Conservation (phyloP, 768 basidiomycete species). For the Botryobasidium botryosum region DNA sequence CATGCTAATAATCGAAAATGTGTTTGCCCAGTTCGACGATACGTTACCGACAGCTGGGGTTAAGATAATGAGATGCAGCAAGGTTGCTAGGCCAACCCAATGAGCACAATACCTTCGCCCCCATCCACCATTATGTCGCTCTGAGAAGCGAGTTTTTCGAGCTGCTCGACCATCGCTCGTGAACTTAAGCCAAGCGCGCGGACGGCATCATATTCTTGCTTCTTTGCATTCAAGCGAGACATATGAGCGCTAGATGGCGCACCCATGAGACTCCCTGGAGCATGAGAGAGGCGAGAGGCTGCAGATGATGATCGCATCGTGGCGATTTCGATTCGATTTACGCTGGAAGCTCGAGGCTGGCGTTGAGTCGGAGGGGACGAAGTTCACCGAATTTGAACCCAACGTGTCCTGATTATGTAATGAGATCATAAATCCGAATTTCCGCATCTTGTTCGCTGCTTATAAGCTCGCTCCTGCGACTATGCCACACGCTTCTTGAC, state of each 20-base stretch:
- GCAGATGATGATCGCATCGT: too few relatives aligned
- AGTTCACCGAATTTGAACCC: too few relatives aligned
- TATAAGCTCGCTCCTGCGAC: too few relatives aligned
- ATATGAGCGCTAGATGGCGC: background rate
- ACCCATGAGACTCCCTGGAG: too few relatives aligned
- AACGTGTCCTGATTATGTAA: too few relatives aligned
- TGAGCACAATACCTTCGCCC: constrained; percentile 18
- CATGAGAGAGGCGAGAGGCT: too few relatives aligned
- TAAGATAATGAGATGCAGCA: background rate
- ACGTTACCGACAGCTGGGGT: constrained; percentile 21
- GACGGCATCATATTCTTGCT: constrained; percentile 22
- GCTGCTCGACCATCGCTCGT: constrained; percentile 16
- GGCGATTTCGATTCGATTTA: too few relatives aligned
- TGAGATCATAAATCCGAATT: too few relatives aligned
- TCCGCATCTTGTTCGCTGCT: too few relatives aligned
- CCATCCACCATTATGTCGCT: constrained; percentile 24
- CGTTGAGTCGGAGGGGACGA: too few relatives aligned
- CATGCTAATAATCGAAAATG: constrained; percentile 21
- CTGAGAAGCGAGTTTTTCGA: constrained; percentile 22
- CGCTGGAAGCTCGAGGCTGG: too few relatives aligned
- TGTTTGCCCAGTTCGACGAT: constrained; percentile 24
- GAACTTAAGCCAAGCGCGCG: constrained; percentile 19
- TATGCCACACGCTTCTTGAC: too few relatives aligned
- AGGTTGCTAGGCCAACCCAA: background rate
- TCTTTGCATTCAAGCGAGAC: constrained; percentile 19